These are phyloP conservation scores for Aphanomyces euteiches DNA, from an alignment of 352 stramenopile genomes.

Conservation along the genomic window DNA sequence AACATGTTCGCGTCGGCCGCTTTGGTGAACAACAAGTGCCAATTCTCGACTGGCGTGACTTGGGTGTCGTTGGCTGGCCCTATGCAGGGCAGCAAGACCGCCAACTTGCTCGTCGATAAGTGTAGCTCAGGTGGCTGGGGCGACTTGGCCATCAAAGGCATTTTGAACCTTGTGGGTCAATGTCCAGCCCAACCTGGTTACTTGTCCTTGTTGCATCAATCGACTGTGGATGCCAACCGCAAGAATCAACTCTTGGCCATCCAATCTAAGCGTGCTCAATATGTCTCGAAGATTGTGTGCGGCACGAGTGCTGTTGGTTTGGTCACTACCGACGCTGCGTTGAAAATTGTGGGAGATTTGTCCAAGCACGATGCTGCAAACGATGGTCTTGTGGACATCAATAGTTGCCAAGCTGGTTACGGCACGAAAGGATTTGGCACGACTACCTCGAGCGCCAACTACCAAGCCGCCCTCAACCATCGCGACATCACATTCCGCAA, in stretches of 20 bases:
- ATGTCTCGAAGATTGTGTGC: slow-evolving; percentile 45
- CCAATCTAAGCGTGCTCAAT: not conserved
- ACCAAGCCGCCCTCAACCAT: slow-evolving; percentile 59
- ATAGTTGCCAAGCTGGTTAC: slow-evolving; percentile 47
- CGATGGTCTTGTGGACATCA: slow-evolving; percentile 54
- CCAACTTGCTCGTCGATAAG: slow-evolving; percentile 16
- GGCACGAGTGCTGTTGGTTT: slow-evolving; percentile 41
- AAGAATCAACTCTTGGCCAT: not conserved
- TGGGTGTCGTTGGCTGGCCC: slow-evolving; percentile 41
- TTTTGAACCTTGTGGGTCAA: slow-evolving; percentile 19
- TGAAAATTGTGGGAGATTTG: slow-evolving; percentile 34
- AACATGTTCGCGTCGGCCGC: slow-evolving; percentile 39
- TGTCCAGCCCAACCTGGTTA: slow-evolving; percentile 33
- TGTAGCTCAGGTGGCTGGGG: not conserved
- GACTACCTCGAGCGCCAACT: slow-evolving; percentile 41
- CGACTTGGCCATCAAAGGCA: not conserved
- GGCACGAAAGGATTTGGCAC: slow-evolving; percentile 37
- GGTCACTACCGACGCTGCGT: slow-evolving; percentile 35
- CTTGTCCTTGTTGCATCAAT: not conserved
- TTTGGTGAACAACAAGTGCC: slow-evolving; percentile 35
- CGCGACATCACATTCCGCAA: slow-evolving; percentile 57
- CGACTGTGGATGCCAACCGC: not conserved
- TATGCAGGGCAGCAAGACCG: slow-evolving; percentile 36
- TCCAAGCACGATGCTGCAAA: slow-evolving; percentile 45
- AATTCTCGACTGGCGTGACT: slow-evolving; percentile 34